Conservation (phyloP, 805 yeast genomes). For the Schwanniomyces polymorphus region DNA sequence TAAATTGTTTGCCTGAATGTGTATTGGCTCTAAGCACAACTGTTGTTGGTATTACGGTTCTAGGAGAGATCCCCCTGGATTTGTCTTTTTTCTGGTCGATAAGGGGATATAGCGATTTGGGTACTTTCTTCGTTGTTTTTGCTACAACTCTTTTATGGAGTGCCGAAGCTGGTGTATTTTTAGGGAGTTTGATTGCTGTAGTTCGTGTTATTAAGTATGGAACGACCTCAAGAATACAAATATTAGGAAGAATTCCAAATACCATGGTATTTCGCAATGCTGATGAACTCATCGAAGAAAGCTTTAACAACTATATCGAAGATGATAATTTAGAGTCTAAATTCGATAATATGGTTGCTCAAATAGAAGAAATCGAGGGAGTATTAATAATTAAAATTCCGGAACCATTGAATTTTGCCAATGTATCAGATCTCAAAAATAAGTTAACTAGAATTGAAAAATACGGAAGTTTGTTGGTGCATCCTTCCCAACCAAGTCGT, state of each 20-base stretch:
- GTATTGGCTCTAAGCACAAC: conserved; percentile 36
- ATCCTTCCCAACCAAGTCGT: conserved; percentile 69
- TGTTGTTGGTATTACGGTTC: conserved; percentile 52
- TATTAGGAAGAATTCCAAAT: conserved; percentile 57
- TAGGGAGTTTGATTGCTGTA: conserved; percentile 36
- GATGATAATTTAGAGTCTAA: conserved; percentile 5
- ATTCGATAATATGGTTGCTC: conserved; percentile 21
- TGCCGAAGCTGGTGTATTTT: conserved; percentile 36
- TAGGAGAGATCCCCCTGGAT: conserved; percentile 34
- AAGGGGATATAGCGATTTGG: conserved; percentile 29
- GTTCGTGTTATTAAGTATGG: conserved; percentile 61
- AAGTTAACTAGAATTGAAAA: conserved; percentile 69
- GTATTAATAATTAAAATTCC: conserved; percentile 79
- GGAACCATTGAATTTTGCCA: conserved; percentile 87
- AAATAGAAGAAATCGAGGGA: conserved; percentile 57
- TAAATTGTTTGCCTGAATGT: conserved; percentile 29
- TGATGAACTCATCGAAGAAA: conserved; percentile 53
- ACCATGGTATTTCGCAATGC: conserved; percentile 63
- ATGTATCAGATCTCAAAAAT: conserved; percentile 71
- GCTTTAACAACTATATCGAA: conserved; percentile 23
- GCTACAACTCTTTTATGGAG: conserved; percentile 33
- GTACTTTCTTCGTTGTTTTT: conserved; percentile 21
- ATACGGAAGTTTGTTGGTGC: conserved; percentile 72
- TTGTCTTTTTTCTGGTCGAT: conserved; percentile 31
- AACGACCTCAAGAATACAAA: conserved; percentile 80